phyloP scores from a whole-genome alignment of 2,329 filamentous ascomycete species.

The Leptographium procerum region DNA sequence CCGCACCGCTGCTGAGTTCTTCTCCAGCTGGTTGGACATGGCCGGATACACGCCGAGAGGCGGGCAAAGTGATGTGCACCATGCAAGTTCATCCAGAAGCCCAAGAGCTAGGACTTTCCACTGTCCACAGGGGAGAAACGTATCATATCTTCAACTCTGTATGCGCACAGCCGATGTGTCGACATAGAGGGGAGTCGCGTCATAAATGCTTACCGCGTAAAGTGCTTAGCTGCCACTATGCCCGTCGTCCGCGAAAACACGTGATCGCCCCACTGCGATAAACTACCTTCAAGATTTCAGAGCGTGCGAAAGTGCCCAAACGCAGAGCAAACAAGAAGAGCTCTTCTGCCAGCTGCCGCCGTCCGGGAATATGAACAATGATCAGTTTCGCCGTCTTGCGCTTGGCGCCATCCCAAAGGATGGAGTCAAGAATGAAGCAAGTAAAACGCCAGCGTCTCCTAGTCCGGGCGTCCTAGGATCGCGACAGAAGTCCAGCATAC shows the following conservation, averaged over 20 bases:
- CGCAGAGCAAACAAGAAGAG: background rate
- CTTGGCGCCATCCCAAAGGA: conserved; percentile 24
- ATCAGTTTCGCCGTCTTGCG: conserved; percentile 79
- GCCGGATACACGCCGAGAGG: background rate
- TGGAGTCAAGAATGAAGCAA: conserved; percentile 16
- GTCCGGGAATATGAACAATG: conserved; percentile 67
- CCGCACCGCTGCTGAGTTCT: conserved; percentile 49
- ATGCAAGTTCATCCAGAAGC: background rate
- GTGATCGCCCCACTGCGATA: conserved; percentile 4
- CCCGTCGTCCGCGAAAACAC: conserved; percentile 11
- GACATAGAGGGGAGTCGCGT: background rate
- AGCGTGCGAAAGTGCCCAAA: background rate
- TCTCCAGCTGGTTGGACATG: conserved; percentile 52
- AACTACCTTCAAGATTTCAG: background rate
- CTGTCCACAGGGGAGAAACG: too few relatives aligned
- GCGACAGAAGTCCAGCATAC: conserved; percentile 67
- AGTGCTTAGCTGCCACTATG: conserved; percentile 3
- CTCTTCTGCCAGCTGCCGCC: background rate
- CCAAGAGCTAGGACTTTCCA: too few relatives aligned
- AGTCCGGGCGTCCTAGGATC: conserved; percentile 53
- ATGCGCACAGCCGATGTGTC: background rate
- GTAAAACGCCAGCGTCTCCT: conserved; percentile 31
- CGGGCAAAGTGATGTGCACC: background rate
- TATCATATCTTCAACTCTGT: background rate
- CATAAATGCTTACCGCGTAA: conserved; percentile 5